Conservation (phyloP, 2,329 filamentous ascomycete species). For the Talaromyces albobiverticillius region DNA sequence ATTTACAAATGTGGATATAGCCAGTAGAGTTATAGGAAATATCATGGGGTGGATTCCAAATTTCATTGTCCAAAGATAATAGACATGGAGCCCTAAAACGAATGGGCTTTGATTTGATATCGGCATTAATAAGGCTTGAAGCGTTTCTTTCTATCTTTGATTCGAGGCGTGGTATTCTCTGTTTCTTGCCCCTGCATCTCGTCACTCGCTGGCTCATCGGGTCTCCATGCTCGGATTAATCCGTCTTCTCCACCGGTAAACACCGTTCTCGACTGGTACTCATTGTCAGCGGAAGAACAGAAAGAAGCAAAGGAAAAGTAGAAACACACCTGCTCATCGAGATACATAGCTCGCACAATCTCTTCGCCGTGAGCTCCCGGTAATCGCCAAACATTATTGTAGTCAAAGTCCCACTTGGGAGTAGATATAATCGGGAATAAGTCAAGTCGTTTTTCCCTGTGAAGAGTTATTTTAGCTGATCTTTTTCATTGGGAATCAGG, state of each 20-base stretch:
- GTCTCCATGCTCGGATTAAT: conserved; percentile 38
- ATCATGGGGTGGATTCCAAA: too few relatives aligned
- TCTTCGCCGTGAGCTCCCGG: conserved; percentile 50
- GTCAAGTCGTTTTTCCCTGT: conserved; percentile 41
- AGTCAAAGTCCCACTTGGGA: conserved; percentile 39
- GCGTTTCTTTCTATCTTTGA: conserved; percentile 32
- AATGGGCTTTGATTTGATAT: too few relatives aligned
- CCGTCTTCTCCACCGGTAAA: conserved; percentile 48
- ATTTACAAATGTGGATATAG: too few relatives aligned
- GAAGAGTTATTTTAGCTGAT: not conserved
- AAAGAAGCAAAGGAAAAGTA: not conserved
- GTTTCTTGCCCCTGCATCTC: conserved; percentile 17
- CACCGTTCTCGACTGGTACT: conserved; percentile 33
- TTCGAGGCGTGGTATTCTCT: conserved; percentile 22
- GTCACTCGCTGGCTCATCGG: conserved; percentile 20
- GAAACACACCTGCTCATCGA: conserved; percentile 42
- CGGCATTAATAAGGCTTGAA: conserved; percentile 33
- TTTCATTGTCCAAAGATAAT: too few relatives aligned
- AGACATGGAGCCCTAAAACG: too few relatives aligned
- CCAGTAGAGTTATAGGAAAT: too few relatives aligned
- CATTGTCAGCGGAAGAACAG: not conserved
- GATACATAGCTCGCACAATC: conserved; percentile 44
- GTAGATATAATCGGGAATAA: conserved; percentile 37
- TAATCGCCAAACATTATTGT: conserved; percentile 38
- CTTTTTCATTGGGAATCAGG: not conserved